Evolutionary conservation across 129 eudicot genomes (phyloP).

Genomic region (Tanacetum coccineum): DNA sequence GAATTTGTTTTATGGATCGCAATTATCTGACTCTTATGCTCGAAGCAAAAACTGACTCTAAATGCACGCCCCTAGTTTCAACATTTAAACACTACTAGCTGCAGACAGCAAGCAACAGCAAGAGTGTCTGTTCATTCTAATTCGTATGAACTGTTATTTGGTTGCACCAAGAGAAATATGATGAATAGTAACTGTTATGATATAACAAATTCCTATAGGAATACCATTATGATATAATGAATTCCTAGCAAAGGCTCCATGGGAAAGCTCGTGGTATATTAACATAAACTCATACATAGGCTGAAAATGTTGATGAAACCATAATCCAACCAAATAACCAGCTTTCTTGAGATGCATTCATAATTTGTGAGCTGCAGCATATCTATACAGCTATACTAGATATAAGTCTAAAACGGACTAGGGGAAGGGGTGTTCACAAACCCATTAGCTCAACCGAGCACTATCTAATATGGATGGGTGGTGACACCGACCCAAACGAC

Average conservation of each 20-base stretch:
- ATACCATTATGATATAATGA: too few relatives aligned
- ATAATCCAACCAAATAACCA: not conserved
- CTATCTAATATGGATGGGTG: too few relatives aligned
- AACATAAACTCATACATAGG: not conserved
- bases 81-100: conserved; percentile 1
- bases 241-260: conserved; percentile 15
- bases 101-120: not conserved
- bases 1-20: too few relatives aligned
- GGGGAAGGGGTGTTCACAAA: not conserved
- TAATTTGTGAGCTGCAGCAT: not conserved
- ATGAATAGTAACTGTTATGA: too few relatives aligned
- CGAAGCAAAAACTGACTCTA: too few relatives aligned
- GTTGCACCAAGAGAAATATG: too few relatives aligned
- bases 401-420: not conserved
- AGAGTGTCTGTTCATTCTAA: too few relatives aligned
- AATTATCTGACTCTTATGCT: too few relatives aligned
- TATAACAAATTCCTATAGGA: too few relatives aligned
- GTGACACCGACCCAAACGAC: not conserved
- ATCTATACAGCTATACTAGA: not conserved
- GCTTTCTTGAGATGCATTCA: conserved; percentile 1
- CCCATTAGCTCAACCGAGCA: not conserved
- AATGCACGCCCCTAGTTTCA: not conserved
- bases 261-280: not conserved
- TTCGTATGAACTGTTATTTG: too few relatives aligned
- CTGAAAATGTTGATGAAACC: not conserved